These are phyloP conservation scores for Hortiboletus flavorubellus DNA, from an alignment of 768 basidiomycete genomes.

Conservation along the genomic window DNA sequence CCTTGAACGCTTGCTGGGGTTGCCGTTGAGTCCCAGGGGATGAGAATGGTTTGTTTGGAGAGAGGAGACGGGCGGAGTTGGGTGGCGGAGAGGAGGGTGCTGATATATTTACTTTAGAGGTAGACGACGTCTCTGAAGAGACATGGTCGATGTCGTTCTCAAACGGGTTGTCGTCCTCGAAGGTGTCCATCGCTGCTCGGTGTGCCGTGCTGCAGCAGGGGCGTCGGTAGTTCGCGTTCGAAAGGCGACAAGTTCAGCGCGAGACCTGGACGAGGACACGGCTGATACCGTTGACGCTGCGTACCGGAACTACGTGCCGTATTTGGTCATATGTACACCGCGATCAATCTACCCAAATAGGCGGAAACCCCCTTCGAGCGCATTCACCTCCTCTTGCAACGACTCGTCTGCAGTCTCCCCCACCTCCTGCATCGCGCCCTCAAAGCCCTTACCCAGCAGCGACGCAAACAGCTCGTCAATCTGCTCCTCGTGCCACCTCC, in stretches of 20 bases:
- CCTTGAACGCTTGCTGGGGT: conserved; percentile 56
- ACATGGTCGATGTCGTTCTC: conserved; percentile 41
- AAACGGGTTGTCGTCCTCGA: conserved; percentile 70
- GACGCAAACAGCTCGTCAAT: conserved; percentile 92
- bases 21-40: conserved; percentile 56
- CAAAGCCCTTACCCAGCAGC: conserved; percentile 74
- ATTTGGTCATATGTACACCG: conserved; percentile 23
- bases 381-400: conserved; percentile 31
- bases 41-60: conserved; percentile 49
- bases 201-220: not conserved
- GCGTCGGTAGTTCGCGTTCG: no score
- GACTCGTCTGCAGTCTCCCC: conserved; percentile 29
- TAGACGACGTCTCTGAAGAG: conserved; percentile 36
- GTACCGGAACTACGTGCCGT: conserved; percentile 15
- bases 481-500: conserved; percentile 93
- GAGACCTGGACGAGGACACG: no score
- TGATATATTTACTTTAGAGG: conserved; percentile 36
- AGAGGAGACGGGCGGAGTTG: conserved; percentile 42
- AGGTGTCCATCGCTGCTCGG: conserved; percentile 31
- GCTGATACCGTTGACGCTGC: conserved; percentile 1
- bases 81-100: conserved; percentile 58
- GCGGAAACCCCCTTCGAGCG: conserved; percentile 46
- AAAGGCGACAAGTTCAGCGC: no score
- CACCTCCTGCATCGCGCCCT: conserved; percentile 31
- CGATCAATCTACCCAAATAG: conserved; percentile 49